phyloP scores from a whole-genome alignment of 2,329 filamentous ascomycete species.

The Diaporthe destruens region DNA sequence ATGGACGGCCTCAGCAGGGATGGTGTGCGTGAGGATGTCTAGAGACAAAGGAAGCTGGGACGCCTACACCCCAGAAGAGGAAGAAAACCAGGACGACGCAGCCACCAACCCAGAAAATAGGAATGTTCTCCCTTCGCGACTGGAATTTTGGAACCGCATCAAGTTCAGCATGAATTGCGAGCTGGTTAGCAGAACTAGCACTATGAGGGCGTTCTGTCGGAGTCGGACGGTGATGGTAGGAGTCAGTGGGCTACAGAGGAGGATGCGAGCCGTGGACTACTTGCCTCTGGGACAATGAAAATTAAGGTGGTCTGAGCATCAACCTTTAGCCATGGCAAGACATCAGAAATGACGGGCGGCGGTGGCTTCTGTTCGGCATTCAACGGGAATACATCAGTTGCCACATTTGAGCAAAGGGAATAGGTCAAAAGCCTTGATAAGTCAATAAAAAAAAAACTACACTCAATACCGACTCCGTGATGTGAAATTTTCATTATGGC shows the following conservation, averaged over 20 bases:
- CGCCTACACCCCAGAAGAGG: neutral
- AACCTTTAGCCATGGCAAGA: neutral
- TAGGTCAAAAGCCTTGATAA: neutral
- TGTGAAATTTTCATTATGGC: neutral
- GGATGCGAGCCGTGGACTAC: neutral
- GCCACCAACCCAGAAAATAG: neutral
- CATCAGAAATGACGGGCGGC: neutral
- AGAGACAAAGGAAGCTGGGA: neutral
- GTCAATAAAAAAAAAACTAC: neutral
- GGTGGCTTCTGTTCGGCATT: neutral
- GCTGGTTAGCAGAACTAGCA: neutral
- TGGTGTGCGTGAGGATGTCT: neutral
- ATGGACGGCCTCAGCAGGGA: neutral
- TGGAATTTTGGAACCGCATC: neutral
- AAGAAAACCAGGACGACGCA: neutral
- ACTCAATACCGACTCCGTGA: neutral
- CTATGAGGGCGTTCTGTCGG: neutral
- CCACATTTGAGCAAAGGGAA: neutral
- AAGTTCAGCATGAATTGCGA: neutral
- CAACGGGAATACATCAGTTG: neutral
- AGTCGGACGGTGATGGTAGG: neutral
- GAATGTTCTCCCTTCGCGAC: neutral
- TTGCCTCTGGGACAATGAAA: neutral
- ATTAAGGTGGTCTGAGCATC: neutral
- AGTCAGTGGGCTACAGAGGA: neutral